Evolutionary conservation across 768 basidiomycete genomes (phyloP).

Genomic region (Cytidiella melzeri): DNA sequence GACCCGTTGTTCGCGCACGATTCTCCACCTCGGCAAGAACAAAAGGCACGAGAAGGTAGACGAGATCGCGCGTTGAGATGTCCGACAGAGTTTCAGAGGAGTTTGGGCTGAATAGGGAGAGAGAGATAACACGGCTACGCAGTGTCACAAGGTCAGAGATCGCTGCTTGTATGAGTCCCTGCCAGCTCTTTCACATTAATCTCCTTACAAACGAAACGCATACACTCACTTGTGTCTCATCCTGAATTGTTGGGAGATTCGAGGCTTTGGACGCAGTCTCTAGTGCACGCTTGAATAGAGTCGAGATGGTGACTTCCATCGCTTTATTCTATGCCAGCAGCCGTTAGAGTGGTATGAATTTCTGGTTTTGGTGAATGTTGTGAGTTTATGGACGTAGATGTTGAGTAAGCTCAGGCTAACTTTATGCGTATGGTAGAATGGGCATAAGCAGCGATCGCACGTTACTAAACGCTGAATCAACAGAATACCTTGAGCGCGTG

Average conservation of each 20-base stretch:
- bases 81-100: constrained; percentile 64
- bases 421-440: too few species aligned
- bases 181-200: background rate
- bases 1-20: constrained; percentile 49
- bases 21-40: constrained; percentile 59
- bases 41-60: constrained; percentile 72
- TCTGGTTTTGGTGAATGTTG: too few species aligned
- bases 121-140: constrained; percentile 44
- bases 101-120: constrained; percentile 79
- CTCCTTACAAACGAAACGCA: background rate
- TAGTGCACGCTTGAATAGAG: constrained; percentile 37
- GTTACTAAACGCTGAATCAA: too few species aligned
- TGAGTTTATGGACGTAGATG: too few species aligned
- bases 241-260: constrained; percentile 34
- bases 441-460: too few species aligned
- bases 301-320: constrained; percentile 28
- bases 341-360: too few species aligned
- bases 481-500: too few species aligned
- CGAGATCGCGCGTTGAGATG: constrained; percentile 67
- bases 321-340: too few species aligned
- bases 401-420: too few species aligned
- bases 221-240: constrained; percentile 38
- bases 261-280: constrained; percentile 31
- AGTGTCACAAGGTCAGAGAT: constrained; percentile 51
- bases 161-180: constrained; percentile 57